phyloP scores from a whole-genome alignment of 1,139 yeast genomes.

The Taphrina flavorubra region DNA sequence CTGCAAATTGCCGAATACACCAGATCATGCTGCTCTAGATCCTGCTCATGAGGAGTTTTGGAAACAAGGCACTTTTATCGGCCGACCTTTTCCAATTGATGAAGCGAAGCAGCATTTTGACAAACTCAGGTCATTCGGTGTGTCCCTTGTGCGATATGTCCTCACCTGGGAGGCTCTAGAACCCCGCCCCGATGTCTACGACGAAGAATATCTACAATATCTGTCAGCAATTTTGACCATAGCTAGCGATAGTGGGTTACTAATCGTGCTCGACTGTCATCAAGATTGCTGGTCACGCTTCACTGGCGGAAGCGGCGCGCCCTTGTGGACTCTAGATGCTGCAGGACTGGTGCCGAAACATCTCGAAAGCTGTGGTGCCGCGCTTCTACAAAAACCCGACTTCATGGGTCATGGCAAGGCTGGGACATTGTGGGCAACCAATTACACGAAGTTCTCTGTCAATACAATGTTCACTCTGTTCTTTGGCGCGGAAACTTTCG shows the following conservation, averaged over 20 bases:
- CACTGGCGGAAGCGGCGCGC: conserved; percentile 95
- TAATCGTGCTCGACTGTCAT: conserved; percentile 84
- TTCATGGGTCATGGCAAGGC: conserved; percentile 59
- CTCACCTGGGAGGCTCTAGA: conserved; percentile 93
- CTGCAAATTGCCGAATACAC: conserved; percentile 25
- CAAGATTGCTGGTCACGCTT: conserved; percentile 89
- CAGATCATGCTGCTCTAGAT: conserved; percentile 10
- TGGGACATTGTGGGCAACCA: conserved; percentile 93
- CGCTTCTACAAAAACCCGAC: conserved; percentile 66
- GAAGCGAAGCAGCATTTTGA: conserved; percentile 72
- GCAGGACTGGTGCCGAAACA: conserved; percentile 81
- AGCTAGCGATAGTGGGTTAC: conserved; percentile 68
- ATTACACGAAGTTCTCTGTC: conserved; percentile 75
- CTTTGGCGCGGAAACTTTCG: conserved; percentile 75
- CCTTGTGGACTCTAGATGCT: conserved; percentile 91
- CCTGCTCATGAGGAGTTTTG: conserved; percentile 56
- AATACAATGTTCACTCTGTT: conserved; percentile 85
- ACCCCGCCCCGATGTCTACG: conserved; percentile 82
- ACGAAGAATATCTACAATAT: conserved; percentile 74
- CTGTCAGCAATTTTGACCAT: conserved; percentile 66
- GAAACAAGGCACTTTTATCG: conserved; percentile 79
- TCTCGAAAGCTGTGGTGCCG: conserved; percentile 74
- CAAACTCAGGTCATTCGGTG: conserved; percentile 80
- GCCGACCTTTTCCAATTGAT: conserved; percentile 75
- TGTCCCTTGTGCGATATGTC: conserved; percentile 74